These are phyloP conservation scores for Aspergillus melleus DNA, from an alignment of 2,329 filamentous ascomycete genomes.

Conservation along the genomic window DNA sequence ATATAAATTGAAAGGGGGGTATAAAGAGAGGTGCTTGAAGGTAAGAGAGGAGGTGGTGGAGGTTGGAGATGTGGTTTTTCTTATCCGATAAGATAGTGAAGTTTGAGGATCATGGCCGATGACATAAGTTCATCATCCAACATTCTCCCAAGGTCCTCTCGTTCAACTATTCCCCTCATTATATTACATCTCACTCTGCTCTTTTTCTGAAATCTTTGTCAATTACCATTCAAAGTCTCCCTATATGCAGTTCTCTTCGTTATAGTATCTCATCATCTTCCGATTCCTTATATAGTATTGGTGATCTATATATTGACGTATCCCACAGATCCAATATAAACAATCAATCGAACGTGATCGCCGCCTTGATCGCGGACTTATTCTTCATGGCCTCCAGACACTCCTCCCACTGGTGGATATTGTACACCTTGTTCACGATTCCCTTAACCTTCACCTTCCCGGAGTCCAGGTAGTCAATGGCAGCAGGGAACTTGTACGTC, in stretches of 20 bases:
- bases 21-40: conserved; percentile 1
- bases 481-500: conserved; percentile 68
- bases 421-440: conserved; percentile 73
- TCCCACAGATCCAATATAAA: conserved; percentile 1
- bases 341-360: conserved; percentile 65
- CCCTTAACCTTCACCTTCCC: conserved; percentile 55
- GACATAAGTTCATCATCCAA: background rate
- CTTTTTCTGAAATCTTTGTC: background rate
- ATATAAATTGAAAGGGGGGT: background rate
- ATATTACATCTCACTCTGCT: background rate
- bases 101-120: background rate
- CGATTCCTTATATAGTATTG: background rate
- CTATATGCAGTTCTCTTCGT: background rate
- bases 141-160: background rate
- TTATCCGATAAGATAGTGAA: background rate
- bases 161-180: no score
- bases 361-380: conserved; percentile 73
- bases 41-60: conserved; percentile 7
- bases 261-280: background rate
- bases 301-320: background rate
- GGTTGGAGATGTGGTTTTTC: background rate
- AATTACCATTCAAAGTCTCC: background rate
- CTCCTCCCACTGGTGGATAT: conserved; percentile 70
- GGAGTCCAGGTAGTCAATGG: conserved; percentile 53
- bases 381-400: conserved; percentile 70